These are phyloP conservation scores for Acanthamoeba royreba DNA, from an alignment of 208 protist genomes.

Conservation along the genomic window DNA sequence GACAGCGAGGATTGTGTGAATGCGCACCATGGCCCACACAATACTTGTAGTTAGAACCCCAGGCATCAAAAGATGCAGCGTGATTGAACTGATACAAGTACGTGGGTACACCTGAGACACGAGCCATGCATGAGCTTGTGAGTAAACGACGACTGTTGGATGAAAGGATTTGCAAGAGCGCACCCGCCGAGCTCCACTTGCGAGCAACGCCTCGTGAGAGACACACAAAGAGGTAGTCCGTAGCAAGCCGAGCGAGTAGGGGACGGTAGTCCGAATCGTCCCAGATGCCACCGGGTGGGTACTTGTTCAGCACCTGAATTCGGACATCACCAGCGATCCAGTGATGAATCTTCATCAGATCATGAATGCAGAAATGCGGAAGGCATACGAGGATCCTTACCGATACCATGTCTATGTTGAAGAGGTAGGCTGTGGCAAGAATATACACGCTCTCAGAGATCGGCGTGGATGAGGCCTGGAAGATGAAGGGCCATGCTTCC, in stretches of 20 bases:
- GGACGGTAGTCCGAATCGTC: slow-evolving; percentile 16
- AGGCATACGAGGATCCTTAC: background rate
- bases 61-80: slow-evolving; percentile 19
- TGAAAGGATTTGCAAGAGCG: no score
- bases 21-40: slow-evolving; percentile 16
- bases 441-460: background rate
- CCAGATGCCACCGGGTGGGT: background rate
- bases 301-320: background rate
- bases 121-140: background rate
- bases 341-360: background rate
- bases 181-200: background rate
- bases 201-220: background rate
- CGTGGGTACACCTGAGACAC: background rate
- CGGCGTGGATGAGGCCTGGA: slow-evolving; percentile 2
- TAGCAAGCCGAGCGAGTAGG: slow-evolving; percentile 28
- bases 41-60: slow-evolving; percentile 40
- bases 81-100: slow-evolving; percentile 54
- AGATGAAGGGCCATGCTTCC: slow-evolving; percentile 50
- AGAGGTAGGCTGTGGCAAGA: background rate
- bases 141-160: no score
- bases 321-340: no score
- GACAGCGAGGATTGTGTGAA: no score
- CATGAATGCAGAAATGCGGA: background rate
- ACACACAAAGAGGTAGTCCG: slow-evolving; percentile 59
- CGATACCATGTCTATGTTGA: background rate